Evolutionary conservation across 2,329 filamentous ascomycete genomes (phyloP), one percentile per base, ranked within the genome.

Genomic region (Metarhizium anisopliae): DNA sequence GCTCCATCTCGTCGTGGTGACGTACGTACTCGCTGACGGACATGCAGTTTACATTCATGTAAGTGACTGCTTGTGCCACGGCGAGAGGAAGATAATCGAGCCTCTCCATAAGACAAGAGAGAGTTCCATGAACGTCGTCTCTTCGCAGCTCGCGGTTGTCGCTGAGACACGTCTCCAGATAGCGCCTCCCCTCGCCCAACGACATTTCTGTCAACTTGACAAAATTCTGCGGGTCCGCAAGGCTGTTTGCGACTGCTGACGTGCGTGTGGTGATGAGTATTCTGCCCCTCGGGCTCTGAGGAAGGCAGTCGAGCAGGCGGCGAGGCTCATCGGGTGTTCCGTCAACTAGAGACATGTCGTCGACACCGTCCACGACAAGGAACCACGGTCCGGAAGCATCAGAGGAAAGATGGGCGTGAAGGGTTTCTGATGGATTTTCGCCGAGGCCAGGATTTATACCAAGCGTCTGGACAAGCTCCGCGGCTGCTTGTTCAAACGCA

Each of bases 341-440:
- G 36, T 60, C 59, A 50, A 66, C 53, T n/a, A 69, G 55, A 5
- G 64, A 62, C n/a, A 56, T 49, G 43, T 75, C 69, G 38, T 76
- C 72, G 1, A 67, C 68, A 54, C 74, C 74, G 56, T 73, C 68
- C 13, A 57, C 25, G 18, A 57, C 25, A 3, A 57, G 49, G 32
- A 57, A 32, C 55, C 52, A 57, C 32, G 70, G 56, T 71, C 67
- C 49, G 1, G 57, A 49, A 3, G 42, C 57, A 14, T 62, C 59
- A 1, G 61, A 65, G 29, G 58, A 61, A 6, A 69, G 60, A 29
- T 66, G 59, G 1, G 18, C 45, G 11, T 80, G 74, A 62, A 87
- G 84, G 70, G 82, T 76, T 59, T 85, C 82, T 50, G 78, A 77
- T 49, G 85, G 64, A 58, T 10, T 18, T 14, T 88, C 84, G 49